phyloP scores from a whole-genome alignment of 257 asterid species.

The Solanum gracilifrons region DNA sequence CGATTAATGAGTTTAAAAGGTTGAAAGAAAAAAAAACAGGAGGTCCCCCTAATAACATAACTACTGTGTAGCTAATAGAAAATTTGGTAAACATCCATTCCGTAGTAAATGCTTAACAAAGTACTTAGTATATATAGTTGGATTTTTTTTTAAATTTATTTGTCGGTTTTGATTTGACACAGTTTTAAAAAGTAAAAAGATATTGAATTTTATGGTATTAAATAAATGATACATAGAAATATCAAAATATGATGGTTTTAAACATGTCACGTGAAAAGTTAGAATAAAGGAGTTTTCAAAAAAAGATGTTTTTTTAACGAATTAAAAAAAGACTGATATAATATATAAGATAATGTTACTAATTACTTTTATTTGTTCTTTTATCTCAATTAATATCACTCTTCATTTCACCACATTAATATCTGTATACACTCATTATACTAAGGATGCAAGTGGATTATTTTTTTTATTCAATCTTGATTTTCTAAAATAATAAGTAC shows the following conservation, averaged over 20 bases:
- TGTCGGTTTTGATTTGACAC: fast-evolving
- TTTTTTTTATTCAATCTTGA: background rate
- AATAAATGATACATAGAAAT: fast-evolving
- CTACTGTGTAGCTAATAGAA: background rate
- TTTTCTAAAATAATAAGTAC: background rate
- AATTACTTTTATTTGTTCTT: background rate
- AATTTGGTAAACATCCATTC: background rate
- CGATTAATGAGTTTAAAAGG: background rate
- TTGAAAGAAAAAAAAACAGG: background rate
- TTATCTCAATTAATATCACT: background rate
- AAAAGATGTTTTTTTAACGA: background rate
- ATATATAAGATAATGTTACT: background rate
- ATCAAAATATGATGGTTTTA: background rate
- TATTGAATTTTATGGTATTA: background rate
- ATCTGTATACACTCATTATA: background rate
- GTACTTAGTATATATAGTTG: background rate
- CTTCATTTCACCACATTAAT: background rate
- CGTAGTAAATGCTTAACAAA: background rate
- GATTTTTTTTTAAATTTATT: background rate
- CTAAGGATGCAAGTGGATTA: background rate
- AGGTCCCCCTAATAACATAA: background rate
- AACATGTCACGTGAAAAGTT: background rate
- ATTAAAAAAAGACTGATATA: background rate
- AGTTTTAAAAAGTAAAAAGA: background rate
- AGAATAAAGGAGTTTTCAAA: fast-evolving